Percentiles rank a stretch among this genome's conserved stretches.
phyloP scores from a whole-genome alignment of 352 stramenopile genomes.

The Pythium apleroticum region DNA sequence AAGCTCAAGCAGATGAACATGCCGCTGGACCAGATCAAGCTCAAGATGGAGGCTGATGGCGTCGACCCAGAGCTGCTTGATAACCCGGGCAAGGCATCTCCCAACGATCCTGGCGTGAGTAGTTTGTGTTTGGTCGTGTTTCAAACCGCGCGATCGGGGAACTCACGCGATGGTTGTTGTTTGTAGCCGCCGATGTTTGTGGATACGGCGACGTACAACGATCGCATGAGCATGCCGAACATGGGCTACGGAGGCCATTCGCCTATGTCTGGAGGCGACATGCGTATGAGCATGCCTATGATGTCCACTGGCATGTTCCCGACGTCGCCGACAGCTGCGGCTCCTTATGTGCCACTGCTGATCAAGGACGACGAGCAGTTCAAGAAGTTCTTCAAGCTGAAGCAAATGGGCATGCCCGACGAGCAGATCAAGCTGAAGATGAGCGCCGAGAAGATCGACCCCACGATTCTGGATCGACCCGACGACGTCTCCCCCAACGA shows the following conservation, averaged over 20 bases:
- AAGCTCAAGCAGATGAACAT: constrained; percentile 86
- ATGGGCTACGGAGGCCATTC: constrained; percentile 17
- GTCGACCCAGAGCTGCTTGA: constrained; percentile 68
- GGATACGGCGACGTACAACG: constrained; percentile 13
- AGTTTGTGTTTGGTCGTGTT: not conserved
- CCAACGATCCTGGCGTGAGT: constrained; percentile 80
- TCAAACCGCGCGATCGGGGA: too few relatives aligned
- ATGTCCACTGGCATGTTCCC: constrained; percentile 30
- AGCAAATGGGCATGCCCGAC: constrained; percentile 77
- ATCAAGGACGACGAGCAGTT: constrained; percentile 75
- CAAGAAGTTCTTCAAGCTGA: constrained; percentile 85
- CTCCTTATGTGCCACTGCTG: constrained; percentile 65
- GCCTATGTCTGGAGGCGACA: not conserved
- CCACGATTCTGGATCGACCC: constrained; percentile 60
- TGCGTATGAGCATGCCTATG: constrained; percentile 33
- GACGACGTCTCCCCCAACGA: constrained; percentile 82
- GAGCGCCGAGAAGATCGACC: constrained; percentile 62
- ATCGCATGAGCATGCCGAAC: constrained; percentile 22
- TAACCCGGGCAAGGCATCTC: constrained; percentile 56
- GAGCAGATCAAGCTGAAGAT: constrained; percentile 87
- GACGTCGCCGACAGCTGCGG: constrained; percentile 1
- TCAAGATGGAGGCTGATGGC: constrained; percentile 86
- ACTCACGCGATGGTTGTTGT: not conserved
- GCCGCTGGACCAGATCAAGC: constrained; percentile 78
- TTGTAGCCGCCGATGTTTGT: constrained; percentile 27